Base-by-base conservation (phyloP, 768 basidiomycete species). In the Calocybe cyanea region DNA sequence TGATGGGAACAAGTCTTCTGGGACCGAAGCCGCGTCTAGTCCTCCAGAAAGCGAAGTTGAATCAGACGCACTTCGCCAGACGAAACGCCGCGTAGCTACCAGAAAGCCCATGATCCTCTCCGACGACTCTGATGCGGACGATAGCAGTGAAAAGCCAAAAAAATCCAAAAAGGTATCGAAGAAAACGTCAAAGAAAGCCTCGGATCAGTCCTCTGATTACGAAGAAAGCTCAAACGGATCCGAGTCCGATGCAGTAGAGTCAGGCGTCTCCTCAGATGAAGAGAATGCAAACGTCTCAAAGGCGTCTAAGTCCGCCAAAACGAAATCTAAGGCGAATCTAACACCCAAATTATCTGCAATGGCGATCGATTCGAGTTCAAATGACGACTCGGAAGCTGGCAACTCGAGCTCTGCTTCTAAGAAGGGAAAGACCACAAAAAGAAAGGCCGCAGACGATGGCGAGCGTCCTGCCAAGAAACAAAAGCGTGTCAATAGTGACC, bases 401-500 rank as follows among this genome's bases (percentile, higher is more conserved):
- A 69, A 66, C 21, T 83, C 84, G 80, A 72, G 77, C 6, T 66
- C 66, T 11, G 60, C 55, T 23, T 42, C 52, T 1, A 65, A 63
- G 41, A 44, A 42, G 60, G 69, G 67, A 47, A 66, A 65, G 43
- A 63, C 70, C 5, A 57, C 63, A 9, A 67, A 65, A 51, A 67
- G 61, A 42, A 73, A 72, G 54, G 65, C 59, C 18, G 65, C 61
- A 25, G 62, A 65, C 28, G 66, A 69, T 32, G 63, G 63, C 25
- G 63, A 65, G 41, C 69, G 65, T 10, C 67, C 74, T 1, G 60
- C 69, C 17, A 83, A 85, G 59, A 82, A 78, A 58, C 72, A 76
- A 57, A 83, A 80, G 66, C 78, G 78, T 23, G 71, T 74, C 32
- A 80, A 83, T 49, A 80, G 66, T 36, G 86, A 92, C 58, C 83